These are phyloP conservation scores for Didymella arachidicola DNA, from an alignment of 2,329 filamentous ascomycete species.

Conservation along the genomic window DNA sequence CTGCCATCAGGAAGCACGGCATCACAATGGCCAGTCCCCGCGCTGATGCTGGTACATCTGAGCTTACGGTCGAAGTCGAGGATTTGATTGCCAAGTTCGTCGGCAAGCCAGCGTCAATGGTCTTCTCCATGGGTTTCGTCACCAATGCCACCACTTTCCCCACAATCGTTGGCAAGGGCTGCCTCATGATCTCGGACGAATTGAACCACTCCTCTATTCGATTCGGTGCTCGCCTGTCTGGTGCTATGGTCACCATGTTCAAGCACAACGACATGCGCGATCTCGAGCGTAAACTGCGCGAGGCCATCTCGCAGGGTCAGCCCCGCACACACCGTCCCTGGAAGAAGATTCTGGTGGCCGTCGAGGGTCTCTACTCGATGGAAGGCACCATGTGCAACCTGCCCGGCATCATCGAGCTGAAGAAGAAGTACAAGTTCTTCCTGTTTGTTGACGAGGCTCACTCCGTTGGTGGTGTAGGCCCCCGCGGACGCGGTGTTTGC, in stretches of 20 bases:
- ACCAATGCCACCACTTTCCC: conserved; percentile 95
- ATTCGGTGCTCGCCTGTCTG: conserved; percentile 90
- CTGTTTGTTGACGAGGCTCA: conserved; percentile 97
- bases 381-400: conserved; percentile 98
- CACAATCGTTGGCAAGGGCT: conserved; percentile 89
- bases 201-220: conserved; percentile 98
- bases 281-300: conserved; percentile 84
- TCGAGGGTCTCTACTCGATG: conserved; percentile 99
- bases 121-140: conserved; percentile 99
- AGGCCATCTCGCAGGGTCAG: conserved; percentile 94
- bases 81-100: conserved; percentile 88
- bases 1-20: conserved; percentile 83
- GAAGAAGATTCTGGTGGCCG: conserved; percentile 98
- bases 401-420: conserved; percentile 84
- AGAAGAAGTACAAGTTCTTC: conserved; percentile 96
- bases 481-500: conserved; percentile 88
- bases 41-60: conserved; percentile 83
- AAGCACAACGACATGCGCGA: conserved; percentile 96
- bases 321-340: conserved; percentile 97
- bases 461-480: conserved; percentile 91
- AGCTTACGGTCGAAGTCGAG: conserved; percentile 89
- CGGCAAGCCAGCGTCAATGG: conserved; percentile 91
- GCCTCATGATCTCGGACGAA: conserved; percentile 94
- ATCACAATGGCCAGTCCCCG: conserved; percentile 83
- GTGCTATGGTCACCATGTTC: conserved; percentile 94